A percentile compares a stretch with the other conserved stretches of the same genome.
These are phyloP conservation scores for Kodamaea plutei DNA, from an alignment of 1,139 yeast genomes.

Conservation along the genomic window DNA sequence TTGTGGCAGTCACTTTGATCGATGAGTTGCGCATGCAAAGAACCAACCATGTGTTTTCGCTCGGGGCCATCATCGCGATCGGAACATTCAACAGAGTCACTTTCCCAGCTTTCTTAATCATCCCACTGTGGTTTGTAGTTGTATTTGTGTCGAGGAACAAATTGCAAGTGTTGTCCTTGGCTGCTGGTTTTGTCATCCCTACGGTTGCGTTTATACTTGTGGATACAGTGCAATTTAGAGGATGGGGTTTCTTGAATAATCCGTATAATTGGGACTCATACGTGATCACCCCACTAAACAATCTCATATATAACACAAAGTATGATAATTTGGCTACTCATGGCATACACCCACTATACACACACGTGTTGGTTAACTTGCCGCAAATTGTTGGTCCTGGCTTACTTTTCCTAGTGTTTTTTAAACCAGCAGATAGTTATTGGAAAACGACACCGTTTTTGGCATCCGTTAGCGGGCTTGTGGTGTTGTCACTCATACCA, in stretches of 20 bases:
- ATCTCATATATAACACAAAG: slow-evolving; percentile 63
- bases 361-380: slow-evolving; percentile 68
- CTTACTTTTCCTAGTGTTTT: slow-evolving; percentile 38
- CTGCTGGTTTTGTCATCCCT: slow-evolving; percentile 30
- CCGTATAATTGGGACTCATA: slow-evolving; percentile 13
- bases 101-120: slow-evolving; percentile 65
- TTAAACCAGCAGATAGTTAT: slow-evolving; percentile 28
- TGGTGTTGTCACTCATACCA: slow-evolving; percentile 63
- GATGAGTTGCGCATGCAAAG: slow-evolving; percentile 34
- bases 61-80: slow-evolving; percentile 55
- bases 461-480: slow-evolving; percentile 58
- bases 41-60: slow-evolving; percentile 19
- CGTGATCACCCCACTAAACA: slow-evolving; percentile 73
- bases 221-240: slow-evolving; percentile 34
- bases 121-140: slow-evolving; percentile 50
- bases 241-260: background rate
- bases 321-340: slow-evolving; percentile 62
- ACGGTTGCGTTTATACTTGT: slow-evolving; percentile 38
- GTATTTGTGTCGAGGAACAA: slow-evolving; percentile 32
- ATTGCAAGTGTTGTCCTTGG: slow-evolving; percentile 18
- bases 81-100: slow-evolving; percentile 87
- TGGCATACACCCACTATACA: slow-evolving; percentile 78
- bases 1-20: slow-evolving; percentile 51
- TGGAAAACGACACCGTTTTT: slow-evolving; percentile 50
- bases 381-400: slow-evolving; percentile 85